These are phyloP conservation scores for Boletus huronensis DNA, from an alignment of 768 basidiomycete species.

Conservation along the genomic window DNA sequence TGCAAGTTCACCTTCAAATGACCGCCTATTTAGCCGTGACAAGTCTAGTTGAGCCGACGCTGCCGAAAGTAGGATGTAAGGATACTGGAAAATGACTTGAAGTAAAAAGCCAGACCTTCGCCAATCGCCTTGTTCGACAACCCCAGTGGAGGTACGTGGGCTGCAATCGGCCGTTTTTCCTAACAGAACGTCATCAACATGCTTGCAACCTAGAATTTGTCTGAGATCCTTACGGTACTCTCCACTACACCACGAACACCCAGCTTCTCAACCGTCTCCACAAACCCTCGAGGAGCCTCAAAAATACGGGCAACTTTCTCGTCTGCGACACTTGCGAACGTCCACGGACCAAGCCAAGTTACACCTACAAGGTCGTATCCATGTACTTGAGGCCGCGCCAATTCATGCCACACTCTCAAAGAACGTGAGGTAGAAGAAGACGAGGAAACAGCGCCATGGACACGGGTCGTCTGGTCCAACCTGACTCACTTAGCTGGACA, in stretches of 20 bases:
- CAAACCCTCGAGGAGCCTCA: constrained; percentile 82
- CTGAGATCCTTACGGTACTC: constrained; percentile 42
- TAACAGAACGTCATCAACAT: constrained; percentile 27
- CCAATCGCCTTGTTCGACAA: constrained; percentile 90
- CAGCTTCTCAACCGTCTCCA: constrained; percentile 55
- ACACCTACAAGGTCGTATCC: constrained; percentile 89
- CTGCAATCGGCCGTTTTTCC: constrained; percentile 66
- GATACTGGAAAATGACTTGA: neutral
- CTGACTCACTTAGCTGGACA: constrained; percentile 37
- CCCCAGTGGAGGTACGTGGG: constrained; percentile 90
- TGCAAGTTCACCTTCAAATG: constrained; percentile 90
- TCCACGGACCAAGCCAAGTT: constrained; percentile 68
- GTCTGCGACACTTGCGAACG: constrained; percentile 89
- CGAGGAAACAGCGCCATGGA: constrained; percentile 63
- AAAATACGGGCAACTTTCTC: constrained; percentile 96
- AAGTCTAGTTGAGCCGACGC: constrained; percentile 17
- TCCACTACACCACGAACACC: constrained; percentile 45
- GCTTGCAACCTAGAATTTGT: neutral
- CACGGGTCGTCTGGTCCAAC: constrained; percentile 86
- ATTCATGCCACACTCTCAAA: constrained; percentile 69
- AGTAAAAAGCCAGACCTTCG: constrained; percentile 44
- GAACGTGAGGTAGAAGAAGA: constrained; percentile 4
- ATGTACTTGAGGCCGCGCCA: constrained; percentile 92
- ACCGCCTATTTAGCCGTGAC: constrained; percentile 36
- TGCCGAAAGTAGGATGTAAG: constrained; percentile 6